phyloP scores from a whole-genome alignment of 1,139 yeast genomes.

The Pichia kudriavzevii region DNA sequence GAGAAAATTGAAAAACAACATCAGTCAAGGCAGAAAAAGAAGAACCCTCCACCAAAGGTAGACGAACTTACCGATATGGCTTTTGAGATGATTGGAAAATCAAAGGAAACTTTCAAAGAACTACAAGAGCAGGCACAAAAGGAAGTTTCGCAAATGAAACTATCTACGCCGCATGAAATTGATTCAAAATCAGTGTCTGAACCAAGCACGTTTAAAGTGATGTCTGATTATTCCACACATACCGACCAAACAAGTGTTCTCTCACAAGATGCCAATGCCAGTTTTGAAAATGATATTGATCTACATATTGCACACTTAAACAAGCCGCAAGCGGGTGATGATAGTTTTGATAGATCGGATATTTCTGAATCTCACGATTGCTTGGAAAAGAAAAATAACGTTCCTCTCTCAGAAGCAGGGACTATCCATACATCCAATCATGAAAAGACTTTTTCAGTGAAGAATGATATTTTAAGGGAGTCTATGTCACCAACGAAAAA shows the following conservation, averaged over 20 bases:
- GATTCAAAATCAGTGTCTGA: slow-evolving; percentile 17
- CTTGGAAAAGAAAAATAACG: not conserved
- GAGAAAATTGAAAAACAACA: not conserved
- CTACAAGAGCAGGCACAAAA: slow-evolving; percentile 23
- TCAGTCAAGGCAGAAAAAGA: slow-evolving; percentile 13
- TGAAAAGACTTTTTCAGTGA: too few species aligned
- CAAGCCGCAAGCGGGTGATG: too few species aligned
- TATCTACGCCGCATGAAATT: slow-evolving; percentile 1
- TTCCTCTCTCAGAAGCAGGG: too few species aligned
- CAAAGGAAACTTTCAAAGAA: slow-evolving; percentile 24
- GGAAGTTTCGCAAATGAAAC: slow-evolving; percentile 16
- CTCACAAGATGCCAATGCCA: slow-evolving; percentile 10
- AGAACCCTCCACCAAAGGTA: slow-evolving; percentile 29
- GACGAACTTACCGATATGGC: slow-evolving; percentile 20
- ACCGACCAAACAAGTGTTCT: slow-evolving; percentile 30
- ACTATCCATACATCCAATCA: too few species aligned
- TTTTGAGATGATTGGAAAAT: slow-evolving; percentile 20
- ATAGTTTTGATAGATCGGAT: slow-evolving; percentile 1
- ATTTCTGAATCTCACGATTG: not conserved
- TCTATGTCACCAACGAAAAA: slow-evolving; percentile 1
- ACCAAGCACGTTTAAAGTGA: slow-evolving; percentile 23
- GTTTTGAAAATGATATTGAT: slow-evolving; percentile 9
- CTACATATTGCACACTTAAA: too few species aligned
- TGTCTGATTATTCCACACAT: slow-evolving; percentile 39
- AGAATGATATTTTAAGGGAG: slow-evolving; percentile 5